Evolutionary conservation across 345 rosid species (phyloP).

Genomic region (Nasturtium officinale): DNA sequence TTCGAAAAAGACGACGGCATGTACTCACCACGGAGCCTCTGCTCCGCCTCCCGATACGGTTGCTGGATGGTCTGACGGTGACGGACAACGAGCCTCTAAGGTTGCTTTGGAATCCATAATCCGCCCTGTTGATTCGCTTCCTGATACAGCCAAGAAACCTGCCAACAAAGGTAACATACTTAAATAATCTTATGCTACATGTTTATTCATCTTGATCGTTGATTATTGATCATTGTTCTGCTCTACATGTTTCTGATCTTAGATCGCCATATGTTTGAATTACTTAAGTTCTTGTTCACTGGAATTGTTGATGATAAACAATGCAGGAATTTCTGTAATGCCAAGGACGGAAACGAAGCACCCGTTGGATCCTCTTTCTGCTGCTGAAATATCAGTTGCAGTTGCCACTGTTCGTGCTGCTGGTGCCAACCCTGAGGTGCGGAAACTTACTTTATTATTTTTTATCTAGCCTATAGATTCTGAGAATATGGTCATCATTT

Average conservation of each 20-base stretch:
- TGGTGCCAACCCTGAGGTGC: constrained; percentile 92
- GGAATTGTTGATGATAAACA: background rate
- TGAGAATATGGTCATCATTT: background rate
- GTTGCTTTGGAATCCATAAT: constrained; percentile 51
- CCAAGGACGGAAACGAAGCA: constrained; percentile 81
- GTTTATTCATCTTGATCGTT: constrained; percentile 6
- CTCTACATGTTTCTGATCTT: constrained; percentile 13
- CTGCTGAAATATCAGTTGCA: constrained; percentile 86
- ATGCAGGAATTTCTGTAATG: constrained; percentile 62
- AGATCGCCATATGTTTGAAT: background rate
- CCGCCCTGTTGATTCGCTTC: constrained; percentile 66
- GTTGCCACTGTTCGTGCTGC: constrained; percentile 93
- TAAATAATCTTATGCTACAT: background rate
- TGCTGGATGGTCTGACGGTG: constrained; percentile 46
- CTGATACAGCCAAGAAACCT: constrained; percentile 57
- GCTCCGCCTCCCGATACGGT: constrained; percentile 48
- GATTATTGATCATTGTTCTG: background rate
- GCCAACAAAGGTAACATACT: constrained; percentile 55
- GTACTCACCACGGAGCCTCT: constrained; percentile 35
- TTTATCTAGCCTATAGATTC: background rate
- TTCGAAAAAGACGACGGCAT: constrained; percentile 81
- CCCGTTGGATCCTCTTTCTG: constrained; percentile 86
- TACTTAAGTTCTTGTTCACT: constrained; percentile 10
- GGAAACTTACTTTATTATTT: background rate
- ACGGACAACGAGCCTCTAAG: constrained; percentile 50